Percentiles rank a stretch among this genome's conserved stretches.
These are phyloP conservation scores for Cyberlindnera mississippiensis DNA, from an alignment of 805 yeast genomes.

Conservation along the genomic window DNA sequence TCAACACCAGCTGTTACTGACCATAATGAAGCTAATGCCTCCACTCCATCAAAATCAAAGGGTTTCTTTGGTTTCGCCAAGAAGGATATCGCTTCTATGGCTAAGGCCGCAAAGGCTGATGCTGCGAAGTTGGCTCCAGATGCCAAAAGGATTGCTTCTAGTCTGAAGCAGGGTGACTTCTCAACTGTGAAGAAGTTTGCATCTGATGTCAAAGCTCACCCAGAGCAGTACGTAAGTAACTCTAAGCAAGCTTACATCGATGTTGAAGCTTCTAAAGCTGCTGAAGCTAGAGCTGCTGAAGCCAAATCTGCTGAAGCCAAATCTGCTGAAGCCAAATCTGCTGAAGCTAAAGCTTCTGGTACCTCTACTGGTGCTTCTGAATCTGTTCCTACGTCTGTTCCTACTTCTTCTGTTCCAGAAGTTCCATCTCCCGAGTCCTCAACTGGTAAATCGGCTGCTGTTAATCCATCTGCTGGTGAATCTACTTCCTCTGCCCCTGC, in stretches of 20 bases:
- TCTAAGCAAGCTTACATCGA: conserved; percentile 5
- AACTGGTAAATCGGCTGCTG: not conserved
- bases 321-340: no score
- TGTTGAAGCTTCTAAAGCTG: not conserved
- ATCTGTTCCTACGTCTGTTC: not conserved
- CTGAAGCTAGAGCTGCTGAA: no score
- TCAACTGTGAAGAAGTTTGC: conserved; percentile 12
- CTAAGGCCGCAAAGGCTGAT: conserved; percentile 12
- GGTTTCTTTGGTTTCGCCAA: conserved; percentile 11
- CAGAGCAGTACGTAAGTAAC: conserved; percentile 11
- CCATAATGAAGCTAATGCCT: not conserved
- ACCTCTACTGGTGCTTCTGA: no score
- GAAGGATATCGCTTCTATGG: conserved; percentile 9
- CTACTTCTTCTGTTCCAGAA: not conserved
- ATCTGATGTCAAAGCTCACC: conserved; percentile 7
- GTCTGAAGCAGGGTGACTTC: conserved; percentile 11
- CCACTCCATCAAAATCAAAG: conserved; percentile 6
- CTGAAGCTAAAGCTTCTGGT: not conserved
- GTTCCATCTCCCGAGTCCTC: not conserved
- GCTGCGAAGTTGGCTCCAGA: conserved; percentile 20
- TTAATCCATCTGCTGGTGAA: no score
- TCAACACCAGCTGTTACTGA: not conserved
- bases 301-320: no score
- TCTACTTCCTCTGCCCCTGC: conserved; percentile 1
- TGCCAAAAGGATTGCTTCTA: conserved; percentile 19